Base-by-base conservation (phyloP, 495 filamentous ascomycete species). In the Hypoxylon subgilvum region DNA sequence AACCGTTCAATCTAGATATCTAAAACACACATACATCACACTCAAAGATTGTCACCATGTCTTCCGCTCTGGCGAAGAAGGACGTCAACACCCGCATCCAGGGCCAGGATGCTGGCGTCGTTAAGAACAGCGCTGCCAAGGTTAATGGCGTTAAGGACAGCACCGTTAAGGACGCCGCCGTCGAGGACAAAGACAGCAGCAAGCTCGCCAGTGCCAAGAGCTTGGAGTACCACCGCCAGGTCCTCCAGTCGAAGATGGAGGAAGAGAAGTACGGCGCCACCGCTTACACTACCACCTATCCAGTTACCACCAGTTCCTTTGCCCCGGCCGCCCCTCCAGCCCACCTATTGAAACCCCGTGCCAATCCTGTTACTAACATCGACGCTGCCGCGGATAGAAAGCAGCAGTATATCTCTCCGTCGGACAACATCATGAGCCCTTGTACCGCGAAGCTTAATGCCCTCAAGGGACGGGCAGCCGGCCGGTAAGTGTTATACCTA, bases 381-480 rank as follows among this genome's bases (percentile, higher is more conserved):
- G 47, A 32, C 21, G n/a, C 40, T 38, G 39, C 46, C 30, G 9
- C 17, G 43, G 22, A 17, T 52, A 82, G 79, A 55, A 63, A 65
- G 41, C 82, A 84, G 65, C 75, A 82, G 52, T 97, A 95, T 75
- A 77, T 96, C 68, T 94, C 89, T n/a, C 92, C 92, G 0, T 94
- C 90, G 8, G 92, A 97, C 68, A 88, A 84, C 69, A 90, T 97
- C 74, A 88, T 95, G 88, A 91, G 88, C 56, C 92, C 92, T 12
- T 92, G 90, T 73, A 92, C 90, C n/a, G 87, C 89, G 74, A 97
- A 97, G 75, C 74, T 97, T 65, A 87, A 79, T 45, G 86, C 88
- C 39, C 84, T 92, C 69, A 91, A 91, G 77, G 88, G 83, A 69
- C 92, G 92, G 79, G 86, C 87, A 30, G 87, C 89, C 63, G 72